These are phyloP conservation scores for Rhizophagus prolifer DNA, from an alignment of 192 early-diverging fungal genomes.

Conservation along the genomic window DNA sequence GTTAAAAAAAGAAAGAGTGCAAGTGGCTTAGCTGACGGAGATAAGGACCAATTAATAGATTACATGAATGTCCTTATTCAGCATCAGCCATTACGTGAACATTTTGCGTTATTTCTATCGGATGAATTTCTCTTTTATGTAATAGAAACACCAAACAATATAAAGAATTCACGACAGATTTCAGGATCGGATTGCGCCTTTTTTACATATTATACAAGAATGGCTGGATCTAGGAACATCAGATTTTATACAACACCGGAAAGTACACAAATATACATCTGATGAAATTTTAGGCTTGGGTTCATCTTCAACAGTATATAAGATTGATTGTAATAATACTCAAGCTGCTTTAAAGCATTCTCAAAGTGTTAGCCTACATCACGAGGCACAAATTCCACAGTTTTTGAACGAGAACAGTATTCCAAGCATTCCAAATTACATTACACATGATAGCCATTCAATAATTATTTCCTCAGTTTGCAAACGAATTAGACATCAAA, in stretches of 20 bases:
- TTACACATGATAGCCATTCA: conserved; percentile 4
- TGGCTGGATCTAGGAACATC: background rate
- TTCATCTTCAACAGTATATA: conserved; percentile 11
- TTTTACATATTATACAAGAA: conserved; percentile 6
- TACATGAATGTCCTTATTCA: conserved; percentile 2
- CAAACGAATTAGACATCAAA: background rate
- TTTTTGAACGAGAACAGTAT: background rate
- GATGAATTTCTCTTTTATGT: conserved; percentile 17
- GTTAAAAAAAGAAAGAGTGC: conserved; percentile 11
- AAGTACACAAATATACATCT: no score
- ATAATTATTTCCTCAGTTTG: conserved; percentile 10
- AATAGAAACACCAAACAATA: conserved; percentile 9
- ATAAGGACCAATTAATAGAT: background rate
- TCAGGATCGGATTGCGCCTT: background rate
- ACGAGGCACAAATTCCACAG: background rate
- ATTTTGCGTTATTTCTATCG: conserved; percentile 19
- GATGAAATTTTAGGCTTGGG: background rate
- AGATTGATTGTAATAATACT: conserved; percentile 15
- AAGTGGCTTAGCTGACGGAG: background rate
- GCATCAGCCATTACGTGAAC: background rate
- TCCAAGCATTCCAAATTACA: background rate
- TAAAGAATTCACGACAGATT: conserved; percentile 3
- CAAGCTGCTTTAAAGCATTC: no score
- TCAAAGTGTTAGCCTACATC: background rate
- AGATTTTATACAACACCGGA: no score